Percentiles rank a stretch among this genome's conserved stretches.
These are phyloP conservation scores for Sicyos edulis DNA, from an alignment of 306 rosid species.

Conservation along the genomic window DNA sequence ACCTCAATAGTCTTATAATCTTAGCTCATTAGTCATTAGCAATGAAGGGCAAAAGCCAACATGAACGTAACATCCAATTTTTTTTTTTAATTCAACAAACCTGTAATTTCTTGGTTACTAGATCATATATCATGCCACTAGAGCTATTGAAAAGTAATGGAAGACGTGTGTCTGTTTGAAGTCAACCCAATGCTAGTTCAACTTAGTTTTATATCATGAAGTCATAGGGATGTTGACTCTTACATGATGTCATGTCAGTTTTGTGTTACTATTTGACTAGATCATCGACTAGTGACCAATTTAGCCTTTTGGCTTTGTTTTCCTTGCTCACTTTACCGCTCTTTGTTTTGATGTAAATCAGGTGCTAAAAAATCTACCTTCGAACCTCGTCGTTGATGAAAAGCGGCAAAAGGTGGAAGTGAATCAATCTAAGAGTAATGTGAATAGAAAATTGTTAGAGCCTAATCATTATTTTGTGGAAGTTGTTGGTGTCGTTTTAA, in stretches of 20 bases:
- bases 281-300: too few species aligned
- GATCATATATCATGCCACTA: too few species aligned
- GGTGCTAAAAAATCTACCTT: slow-evolving; percentile 47
- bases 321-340: slow-evolving; percentile 21
- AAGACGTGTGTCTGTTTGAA: background rate
- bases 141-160: too few species aligned
- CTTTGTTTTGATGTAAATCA: slow-evolving; percentile 25
- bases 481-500: slow-evolving; percentile 8
- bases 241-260: background rate
- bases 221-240: background rate
- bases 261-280: too few species aligned
- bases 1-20: background rate
- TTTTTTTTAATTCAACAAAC: too few species aligned
- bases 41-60: background rate
- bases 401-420: slow-evolving; percentile 65
- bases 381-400: slow-evolving; percentile 55
- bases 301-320: too few species aligned
- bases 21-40: background rate
- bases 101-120: too few species aligned
- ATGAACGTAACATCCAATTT: background rate
- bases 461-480: slow-evolving; percentile 2
- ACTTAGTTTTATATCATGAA: background rate
- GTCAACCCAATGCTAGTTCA: background rate
- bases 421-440: slow-evolving; percentile 13
- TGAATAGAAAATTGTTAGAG: slow-evolving; percentile 15